Conservation (phyloP, 176 grass and related monocot genomes). For the Avena eriantha region DNA sequence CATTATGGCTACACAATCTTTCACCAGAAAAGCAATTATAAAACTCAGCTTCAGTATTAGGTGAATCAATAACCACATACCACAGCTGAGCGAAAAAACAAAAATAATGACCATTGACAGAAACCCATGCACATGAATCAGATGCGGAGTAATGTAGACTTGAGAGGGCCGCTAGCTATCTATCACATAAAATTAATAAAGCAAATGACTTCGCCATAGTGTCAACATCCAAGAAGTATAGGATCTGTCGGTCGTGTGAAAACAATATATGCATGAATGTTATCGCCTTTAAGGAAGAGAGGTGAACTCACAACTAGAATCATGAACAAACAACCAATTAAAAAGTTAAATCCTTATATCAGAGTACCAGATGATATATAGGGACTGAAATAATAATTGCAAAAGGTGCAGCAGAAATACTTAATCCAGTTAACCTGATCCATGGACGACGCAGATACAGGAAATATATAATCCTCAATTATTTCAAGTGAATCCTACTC, state of each 20-base stretch:
- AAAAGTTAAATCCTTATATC: constrained; percentile 19
- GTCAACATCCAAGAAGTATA: constrained; percentile 35
- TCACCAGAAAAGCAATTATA: constrained; percentile 31
- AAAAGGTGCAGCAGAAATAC: constrained; percentile 18
- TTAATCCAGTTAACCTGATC: constrained; percentile 26
- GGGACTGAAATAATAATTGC: constrained; percentile 13
- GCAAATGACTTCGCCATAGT: background rate
- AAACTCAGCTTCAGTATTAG: background rate
- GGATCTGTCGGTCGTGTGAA: constrained; percentile 7
- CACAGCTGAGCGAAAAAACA: constrained; percentile 16
- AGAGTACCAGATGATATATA: constrained; percentile 33
- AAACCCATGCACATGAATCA: background rate
- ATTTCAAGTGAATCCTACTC: constrained; percentile 1
- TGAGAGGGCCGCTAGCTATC: background rate
- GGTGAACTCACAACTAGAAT: background rate
- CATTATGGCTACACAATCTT: constrained; percentile 10
- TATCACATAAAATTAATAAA: background rate
- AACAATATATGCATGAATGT: constrained; percentile 30
- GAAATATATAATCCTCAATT: background rate
- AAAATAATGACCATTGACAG: constrained; percentile 2
- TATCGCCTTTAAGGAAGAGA: constrained; percentile 21
- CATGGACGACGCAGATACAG: constrained; percentile 8
- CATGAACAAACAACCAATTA: constrained; percentile 17
- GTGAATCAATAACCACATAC: constrained; percentile 25
- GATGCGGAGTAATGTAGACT: background rate